These are phyloP conservation scores for Petunia axillaris DNA, from an alignment of 257 asterid genomes.

Conservation along the genomic window DNA sequence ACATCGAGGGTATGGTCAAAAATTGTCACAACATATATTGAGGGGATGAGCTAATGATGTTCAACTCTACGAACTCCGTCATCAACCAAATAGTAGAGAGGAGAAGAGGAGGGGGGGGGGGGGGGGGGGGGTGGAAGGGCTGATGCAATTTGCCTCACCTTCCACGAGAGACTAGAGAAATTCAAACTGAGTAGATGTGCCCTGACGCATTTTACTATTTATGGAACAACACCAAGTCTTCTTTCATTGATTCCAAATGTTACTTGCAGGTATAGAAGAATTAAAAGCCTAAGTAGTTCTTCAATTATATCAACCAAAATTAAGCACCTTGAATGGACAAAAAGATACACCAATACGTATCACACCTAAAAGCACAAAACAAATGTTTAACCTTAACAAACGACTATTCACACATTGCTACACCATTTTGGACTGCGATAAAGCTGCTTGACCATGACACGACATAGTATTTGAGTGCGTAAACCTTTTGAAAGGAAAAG, in stretches of 20 bases:
- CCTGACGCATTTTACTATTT: background rate
- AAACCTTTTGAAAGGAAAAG: background rate
- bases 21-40: background rate
- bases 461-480: background rate
- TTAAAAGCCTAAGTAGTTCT: background rate
- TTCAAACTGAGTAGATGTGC: background rate
- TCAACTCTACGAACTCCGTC: background rate
- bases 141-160: background rate
- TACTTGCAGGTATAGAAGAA: background rate
- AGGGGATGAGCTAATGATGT: background rate
- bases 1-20: background rate
- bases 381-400: background rate
- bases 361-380: background rate
- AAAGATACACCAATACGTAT: background rate
- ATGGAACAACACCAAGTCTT: background rate
- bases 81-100: background rate
- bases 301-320: background rate
- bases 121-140: background rate
- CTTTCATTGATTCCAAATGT: background rate
- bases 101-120: background rate
- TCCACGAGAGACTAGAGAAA: background rate
- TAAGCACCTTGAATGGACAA: conserved; percentile 8
- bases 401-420: background rate
- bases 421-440: background rate
- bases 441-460: background rate